These are phyloP conservation scores for Closterium sp. DNA, from an alignment of 139 green algal genomes.

Conservation along the genomic window DNA sequence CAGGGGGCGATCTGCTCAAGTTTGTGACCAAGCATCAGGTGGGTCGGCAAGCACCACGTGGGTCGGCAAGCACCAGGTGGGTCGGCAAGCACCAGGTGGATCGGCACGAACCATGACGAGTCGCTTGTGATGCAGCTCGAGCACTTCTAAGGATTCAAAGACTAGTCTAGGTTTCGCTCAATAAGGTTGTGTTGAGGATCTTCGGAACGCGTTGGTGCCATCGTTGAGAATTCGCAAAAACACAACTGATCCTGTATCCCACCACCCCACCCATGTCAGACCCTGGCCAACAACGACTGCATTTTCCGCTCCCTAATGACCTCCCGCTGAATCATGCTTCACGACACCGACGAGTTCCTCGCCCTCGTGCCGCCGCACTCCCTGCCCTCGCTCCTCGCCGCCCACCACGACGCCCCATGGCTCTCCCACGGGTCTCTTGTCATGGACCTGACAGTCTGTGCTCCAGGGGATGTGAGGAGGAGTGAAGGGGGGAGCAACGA, in stretches of 20 bases:
- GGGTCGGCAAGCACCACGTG: too few relatives aligned
- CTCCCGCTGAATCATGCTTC: background rate
- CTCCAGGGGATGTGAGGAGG: background rate
- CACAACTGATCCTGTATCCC: too few relatives aligned
- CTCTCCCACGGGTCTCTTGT: background rate
- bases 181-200: too few relatives aligned
- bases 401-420: background rate
- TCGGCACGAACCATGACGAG: too few relatives aligned
- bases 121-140: too few relatives aligned
- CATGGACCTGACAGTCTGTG: background rate
- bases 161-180: too few relatives aligned
- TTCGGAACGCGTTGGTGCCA: too few relatives aligned
- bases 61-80: background rate
- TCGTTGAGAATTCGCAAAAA: too few relatives aligned
- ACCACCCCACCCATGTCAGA: background rate
- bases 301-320: background rate
- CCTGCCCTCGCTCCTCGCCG: background rate
- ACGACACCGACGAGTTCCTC: conserved; percentile 17
- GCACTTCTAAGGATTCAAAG: too few relatives aligned
- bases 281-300: conserved; percentile 4
- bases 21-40: background rate
- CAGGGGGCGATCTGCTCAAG: background rate
- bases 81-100: too few relatives aligned
- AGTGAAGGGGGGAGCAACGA: background rate
- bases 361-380: conserved; percentile 1